Evolutionary conservation across 768 basidiomycete species (phyloP).

Genomic region (Omphalotus guepiniiformis): DNA sequence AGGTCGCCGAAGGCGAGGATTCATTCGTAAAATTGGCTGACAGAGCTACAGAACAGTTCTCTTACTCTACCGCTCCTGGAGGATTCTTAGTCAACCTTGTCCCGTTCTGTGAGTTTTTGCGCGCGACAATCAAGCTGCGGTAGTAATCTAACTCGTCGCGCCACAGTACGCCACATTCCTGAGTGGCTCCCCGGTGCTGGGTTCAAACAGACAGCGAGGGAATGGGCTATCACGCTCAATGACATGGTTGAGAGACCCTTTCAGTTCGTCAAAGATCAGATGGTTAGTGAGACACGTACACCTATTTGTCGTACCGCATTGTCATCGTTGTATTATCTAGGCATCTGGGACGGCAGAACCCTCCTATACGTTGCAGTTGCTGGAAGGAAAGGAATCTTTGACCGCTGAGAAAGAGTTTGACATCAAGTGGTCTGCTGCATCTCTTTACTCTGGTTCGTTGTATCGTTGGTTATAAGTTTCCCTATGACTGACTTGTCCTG

Average conservation of each 20-base stretch:
- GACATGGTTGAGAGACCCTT: constrained; percentile 45
- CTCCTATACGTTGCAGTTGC: constrained; percentile 16
- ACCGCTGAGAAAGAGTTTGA: constrained; percentile 17
- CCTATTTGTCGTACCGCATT: too few relatives aligned
- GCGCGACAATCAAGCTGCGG: too few relatives aligned
- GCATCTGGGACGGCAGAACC: constrained; percentile 16
- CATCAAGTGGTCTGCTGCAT: constrained; percentile 24
- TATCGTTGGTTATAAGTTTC: constrained; percentile 2
- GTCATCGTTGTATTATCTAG: constrained; percentile 6
- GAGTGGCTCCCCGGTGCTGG: constrained; percentile 57
- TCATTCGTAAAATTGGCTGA: constrained; percentile 37
- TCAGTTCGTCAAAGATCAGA: constrained; percentile 37
- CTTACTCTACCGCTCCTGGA: constrained; percentile 32
- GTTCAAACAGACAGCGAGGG: constrained; percentile 44
- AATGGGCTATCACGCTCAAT: constrained; percentile 37
- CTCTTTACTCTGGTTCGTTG: constrained; percentile 26
- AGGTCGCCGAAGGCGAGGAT: constrained; percentile 34
- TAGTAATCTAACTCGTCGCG: too few relatives aligned
- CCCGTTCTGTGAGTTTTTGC: constrained; percentile 33
- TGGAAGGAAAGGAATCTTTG: constrained; percentile 12
- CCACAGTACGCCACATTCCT: constrained; percentile 49
- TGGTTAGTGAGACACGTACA: constrained; percentile 29
- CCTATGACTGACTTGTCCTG: neutral
- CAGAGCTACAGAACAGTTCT: constrained; percentile 17
- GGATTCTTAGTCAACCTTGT: constrained; percentile 47